These are phyloP conservation scores for Tribonema minus DNA, from an alignment of 108 stramenopile species.

Conservation along the genomic window DNA sequence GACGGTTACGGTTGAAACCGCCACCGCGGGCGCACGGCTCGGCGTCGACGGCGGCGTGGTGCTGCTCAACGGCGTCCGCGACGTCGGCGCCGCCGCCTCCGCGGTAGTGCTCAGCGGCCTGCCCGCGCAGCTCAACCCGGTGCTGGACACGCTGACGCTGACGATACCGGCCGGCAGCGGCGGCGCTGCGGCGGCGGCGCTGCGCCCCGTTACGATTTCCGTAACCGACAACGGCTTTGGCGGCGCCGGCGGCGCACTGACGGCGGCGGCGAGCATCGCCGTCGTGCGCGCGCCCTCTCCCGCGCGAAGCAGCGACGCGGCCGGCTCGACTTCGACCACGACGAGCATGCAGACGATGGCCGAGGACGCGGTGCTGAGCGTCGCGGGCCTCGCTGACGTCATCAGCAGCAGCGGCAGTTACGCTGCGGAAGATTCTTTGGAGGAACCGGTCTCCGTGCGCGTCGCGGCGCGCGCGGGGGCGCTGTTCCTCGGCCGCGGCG, in stretches of 20 bases:
- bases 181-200: no score
- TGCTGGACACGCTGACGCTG: constrained; percentile 13
- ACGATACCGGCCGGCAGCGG: no score
- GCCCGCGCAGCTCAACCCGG: constrained; percentile 14
- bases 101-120: background rate
- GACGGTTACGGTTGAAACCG: constrained; percentile 1
- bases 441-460: background rate
- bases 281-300: no score
- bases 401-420: background rate
- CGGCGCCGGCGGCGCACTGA: constrained; percentile 3
- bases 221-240: constrained; percentile 17
- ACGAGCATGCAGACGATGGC: no score
- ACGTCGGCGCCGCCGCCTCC: background rate
- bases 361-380: background rate
- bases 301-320: no score
- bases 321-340: no score
- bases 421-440: background rate
- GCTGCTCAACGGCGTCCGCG: constrained; percentile 2
- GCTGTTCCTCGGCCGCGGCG: constrained; percentile 15
- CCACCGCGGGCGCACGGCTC: background rate
- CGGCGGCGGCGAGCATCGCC: background rate
- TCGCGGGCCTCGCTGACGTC: background rate
- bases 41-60: background rate
- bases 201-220: background rate
- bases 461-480: constrained; percentile 10